Evolutionary conservation across 2,329 filamentous ascomycete genomes (phyloP).

Genomic region (Cladorrhinum sp.): DNA sequence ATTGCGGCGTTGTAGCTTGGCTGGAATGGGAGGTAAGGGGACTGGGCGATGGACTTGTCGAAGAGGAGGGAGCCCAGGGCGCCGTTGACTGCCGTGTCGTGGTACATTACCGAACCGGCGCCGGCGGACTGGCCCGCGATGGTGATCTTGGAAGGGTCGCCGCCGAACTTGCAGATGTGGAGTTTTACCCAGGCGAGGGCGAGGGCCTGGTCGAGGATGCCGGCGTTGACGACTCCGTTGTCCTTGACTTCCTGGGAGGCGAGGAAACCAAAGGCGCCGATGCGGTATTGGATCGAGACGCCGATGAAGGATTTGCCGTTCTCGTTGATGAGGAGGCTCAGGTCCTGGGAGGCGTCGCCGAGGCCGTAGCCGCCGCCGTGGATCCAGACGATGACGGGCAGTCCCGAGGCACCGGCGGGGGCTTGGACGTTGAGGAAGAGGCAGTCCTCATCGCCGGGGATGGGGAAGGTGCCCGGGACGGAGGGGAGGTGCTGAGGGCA

Average conservation of each 20-base stretch:
- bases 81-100: conserved; percentile 25
- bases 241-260: conserved; percentile 49
- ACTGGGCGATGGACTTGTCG: conserved; percentile 32
- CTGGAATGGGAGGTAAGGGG: conserved; percentile 53
- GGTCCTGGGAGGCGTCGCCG: conserved; percentile 29
- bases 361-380: conserved; percentile 34
- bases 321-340: conserved; percentile 27
- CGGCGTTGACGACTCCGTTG: conserved; percentile 25
- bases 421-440: conserved; percentile 46
- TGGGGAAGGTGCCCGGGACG: conserved; percentile 23
- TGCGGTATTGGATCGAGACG: conserved; percentile 34
- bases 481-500: conserved; percentile 36
- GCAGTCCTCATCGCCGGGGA: conserved; percentile 36
- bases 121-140: conserved; percentile 32
- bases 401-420: conserved; percentile 40
- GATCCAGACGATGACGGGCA: conserved; percentile 54
- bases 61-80: conserved; percentile 25
- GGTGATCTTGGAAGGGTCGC: conserved; percentile 28
- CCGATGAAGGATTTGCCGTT: conserved; percentile 29
- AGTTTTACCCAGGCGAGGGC: conserved; percentile 30
- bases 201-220: conserved; percentile 29
- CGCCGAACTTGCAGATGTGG: conserved; percentile 30
- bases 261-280: conserved; percentile 55
- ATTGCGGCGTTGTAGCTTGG: conserved; percentile 39
- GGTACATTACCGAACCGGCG: conserved; percentile 29